Evolutionary conservation across 2,329 filamentous ascomycete species (phyloP).

Genomic region (Aspergillus sp.): DNA sequence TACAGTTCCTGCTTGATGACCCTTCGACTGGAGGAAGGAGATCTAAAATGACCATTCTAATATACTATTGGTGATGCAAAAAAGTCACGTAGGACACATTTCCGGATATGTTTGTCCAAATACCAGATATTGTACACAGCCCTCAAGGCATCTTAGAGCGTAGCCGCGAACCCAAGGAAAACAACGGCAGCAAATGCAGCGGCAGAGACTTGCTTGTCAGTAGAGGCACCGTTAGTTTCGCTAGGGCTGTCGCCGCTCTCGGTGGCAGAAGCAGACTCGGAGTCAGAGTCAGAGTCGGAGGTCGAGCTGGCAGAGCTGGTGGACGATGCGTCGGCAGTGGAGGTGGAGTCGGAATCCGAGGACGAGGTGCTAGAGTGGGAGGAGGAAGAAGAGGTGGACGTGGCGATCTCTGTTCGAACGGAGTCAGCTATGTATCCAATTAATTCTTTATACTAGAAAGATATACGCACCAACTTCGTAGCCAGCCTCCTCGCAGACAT

Average conservation of each 20-base stretch:
- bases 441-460: neutral
- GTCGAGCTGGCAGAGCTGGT: slow-evolving; percentile 8
- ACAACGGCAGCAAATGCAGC: slow-evolving; percentile 45
- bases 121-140: slow-evolving; percentile 12
- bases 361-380: slow-evolving; percentile 24
- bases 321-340: slow-evolving; percentile 29
- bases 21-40: slow-evolving; percentile 2
- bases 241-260: slow-evolving; percentile 16
- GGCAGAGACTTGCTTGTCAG: slow-evolving; percentile 41
- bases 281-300: slow-evolving; percentile 19
- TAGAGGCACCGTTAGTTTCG: slow-evolving; percentile 31
- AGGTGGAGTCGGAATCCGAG: neutral
- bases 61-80: slow-evolving; percentile 12
- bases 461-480: slow-evolving; percentile 42
- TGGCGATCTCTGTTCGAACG: slow-evolving; percentile 16
- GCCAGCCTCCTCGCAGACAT: slow-evolving; percentile 45
- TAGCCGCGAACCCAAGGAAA: slow-evolving; percentile 46
- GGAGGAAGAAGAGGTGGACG: slow-evolving; percentile 27
- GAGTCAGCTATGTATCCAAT: slow-evolving; percentile 10
- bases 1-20: neutral
- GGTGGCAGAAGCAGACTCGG: slow-evolving; percentile 15
- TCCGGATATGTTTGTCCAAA: slow-evolving; percentile 4
- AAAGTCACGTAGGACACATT: slow-evolving; percentile 8
- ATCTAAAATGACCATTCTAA: slow-evolving; percentile 14
- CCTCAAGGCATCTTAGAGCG: slow-evolving; percentile 32